Percentiles rank a stretch among this genome's conserved stretches.
Conservation (phyloP, 2,329 filamentous ascomycete species). For the Arthrobotrys megalospora region DNA sequence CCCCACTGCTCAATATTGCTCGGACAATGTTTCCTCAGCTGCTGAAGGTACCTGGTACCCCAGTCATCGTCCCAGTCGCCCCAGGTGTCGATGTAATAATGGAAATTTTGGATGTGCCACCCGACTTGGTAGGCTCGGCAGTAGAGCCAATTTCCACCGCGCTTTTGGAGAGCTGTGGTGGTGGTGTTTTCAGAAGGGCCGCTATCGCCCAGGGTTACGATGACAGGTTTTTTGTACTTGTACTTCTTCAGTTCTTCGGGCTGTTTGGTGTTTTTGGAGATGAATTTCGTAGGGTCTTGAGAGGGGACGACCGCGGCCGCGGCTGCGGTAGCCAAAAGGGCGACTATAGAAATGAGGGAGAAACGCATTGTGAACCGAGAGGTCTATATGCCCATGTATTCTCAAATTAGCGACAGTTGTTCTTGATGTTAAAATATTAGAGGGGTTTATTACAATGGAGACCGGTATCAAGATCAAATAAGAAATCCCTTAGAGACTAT, state of each 20-base stretch:
- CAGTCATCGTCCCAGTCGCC: constrained; percentile 34
- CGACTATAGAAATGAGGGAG: neutral
- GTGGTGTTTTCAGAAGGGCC: neutral
- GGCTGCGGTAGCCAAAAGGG: neutral
- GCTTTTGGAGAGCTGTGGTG: constrained; percentile 1
- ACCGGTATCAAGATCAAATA: neutral
- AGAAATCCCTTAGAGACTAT: neutral
- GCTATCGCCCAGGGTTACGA: neutral
- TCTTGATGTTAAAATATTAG: neutral
- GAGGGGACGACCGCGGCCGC: neutral
- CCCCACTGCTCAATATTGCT: constrained; percentile 4
- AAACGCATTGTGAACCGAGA: neutral
- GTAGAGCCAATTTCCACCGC: constrained; percentile 22
- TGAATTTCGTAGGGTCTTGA: constrained; percentile 6
- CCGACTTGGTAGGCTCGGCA: constrained; percentile 23
- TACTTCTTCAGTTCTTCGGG: constrained; percentile 12
- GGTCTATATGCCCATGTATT: neutral
- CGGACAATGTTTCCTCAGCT: constrained; percentile 18
- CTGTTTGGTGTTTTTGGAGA: constrained; percentile 1
- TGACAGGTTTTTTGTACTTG: neutral
- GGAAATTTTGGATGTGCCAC: constrained; percentile 23
- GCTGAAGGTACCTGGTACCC: constrained; percentile 1
- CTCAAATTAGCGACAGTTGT: too few relatives aligned
- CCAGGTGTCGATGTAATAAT: constrained; percentile 32
- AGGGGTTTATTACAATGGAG: too few relatives aligned